Conservation (phyloP, 108 stramenopile genomes). For the Pseudonitzschia multiseries region DNA sequence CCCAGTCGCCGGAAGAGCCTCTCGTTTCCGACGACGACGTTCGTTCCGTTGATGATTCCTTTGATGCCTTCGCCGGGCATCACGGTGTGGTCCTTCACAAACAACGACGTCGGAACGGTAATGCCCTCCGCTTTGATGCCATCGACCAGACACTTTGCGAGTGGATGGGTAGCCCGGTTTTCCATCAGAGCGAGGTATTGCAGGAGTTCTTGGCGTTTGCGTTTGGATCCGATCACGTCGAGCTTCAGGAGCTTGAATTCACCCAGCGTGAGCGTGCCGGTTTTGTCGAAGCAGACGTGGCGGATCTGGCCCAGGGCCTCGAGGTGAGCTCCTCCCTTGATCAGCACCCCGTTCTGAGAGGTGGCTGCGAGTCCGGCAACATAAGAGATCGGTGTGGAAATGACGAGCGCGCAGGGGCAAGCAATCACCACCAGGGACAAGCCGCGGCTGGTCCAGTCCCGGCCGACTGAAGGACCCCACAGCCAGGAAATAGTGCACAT, state of each 20-base stretch:
- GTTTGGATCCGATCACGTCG: slow-evolving; percentile 21
- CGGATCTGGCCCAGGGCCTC: slow-evolving; percentile 68
- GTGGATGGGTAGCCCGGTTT: slow-evolving; percentile 67
- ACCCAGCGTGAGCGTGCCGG: slow-evolving; percentile 79
- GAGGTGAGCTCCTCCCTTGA: slow-evolving; percentile 78
- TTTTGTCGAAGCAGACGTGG: slow-evolving; percentile 76
- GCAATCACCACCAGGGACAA: slow-evolving; percentile 91
- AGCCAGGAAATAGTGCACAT: slow-evolving; percentile 85
- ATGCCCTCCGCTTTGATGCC: slow-evolving; percentile 60
- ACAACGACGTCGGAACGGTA: slow-evolving; percentile 32
- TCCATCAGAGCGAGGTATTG: slow-evolving; percentile 67
- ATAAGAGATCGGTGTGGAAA: slow-evolving; percentile 88
- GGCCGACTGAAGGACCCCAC: slow-evolving; percentile 63
- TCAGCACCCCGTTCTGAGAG: slow-evolving; percentile 83
- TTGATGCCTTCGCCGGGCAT: slow-evolving; percentile 70
- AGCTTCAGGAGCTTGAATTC: slow-evolving; percentile 65
- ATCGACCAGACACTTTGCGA: slow-evolving; percentile 65
- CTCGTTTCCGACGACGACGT: slow-evolving; percentile 71
- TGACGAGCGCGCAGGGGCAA: slow-evolving; percentile 94
- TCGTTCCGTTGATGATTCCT: slow-evolving; percentile 50
- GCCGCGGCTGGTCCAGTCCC: slow-evolving; percentile 70
- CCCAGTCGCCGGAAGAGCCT: slow-evolving; percentile 66
- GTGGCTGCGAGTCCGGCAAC: slow-evolving; percentile 86
- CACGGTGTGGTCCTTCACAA: slow-evolving; percentile 49
- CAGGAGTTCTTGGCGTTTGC: slow-evolving; percentile 45